Percentiles rank a stretch among this genome's conserved stretches.
Evolutionary conservation across 495 filamentous ascomycete genomes (phyloP).

Genomic region (Penicillium bovifimosum): DNA sequence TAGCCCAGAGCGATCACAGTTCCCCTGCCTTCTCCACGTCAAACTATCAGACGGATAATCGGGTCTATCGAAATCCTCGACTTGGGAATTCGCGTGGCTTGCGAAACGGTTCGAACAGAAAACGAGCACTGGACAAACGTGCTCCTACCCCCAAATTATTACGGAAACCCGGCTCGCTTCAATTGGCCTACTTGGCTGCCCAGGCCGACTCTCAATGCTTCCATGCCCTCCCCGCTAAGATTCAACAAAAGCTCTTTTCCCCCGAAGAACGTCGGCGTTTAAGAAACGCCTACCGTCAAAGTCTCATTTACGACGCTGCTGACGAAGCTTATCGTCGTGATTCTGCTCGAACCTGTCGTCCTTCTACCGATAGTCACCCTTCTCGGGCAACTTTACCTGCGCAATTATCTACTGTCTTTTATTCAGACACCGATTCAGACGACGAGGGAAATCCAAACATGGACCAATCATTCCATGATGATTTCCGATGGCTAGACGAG

Average conservation of each 20-base stretch:
- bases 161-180: conserved; percentile 36
- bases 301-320: conserved; percentile 62
- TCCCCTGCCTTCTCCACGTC: conserved; percentile 14
- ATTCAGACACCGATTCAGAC: conserved; percentile 30
- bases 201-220: conserved; percentile 67
- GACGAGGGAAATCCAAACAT: conserved; percentile 35
- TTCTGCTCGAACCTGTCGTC: conserved; percentile 3
- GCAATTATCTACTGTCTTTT: conserved; percentile 26
- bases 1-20: conserved; percentile 27
- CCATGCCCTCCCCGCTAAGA: conserved; percentile 62
- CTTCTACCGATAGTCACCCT: conserved; percentile 20
- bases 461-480: conserved; percentile 55
- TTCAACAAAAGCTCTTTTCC: conserved; percentile 65
- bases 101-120: conserved; percentile 10
- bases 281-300: conserved; percentile 46
- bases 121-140: conserved; percentile 15
- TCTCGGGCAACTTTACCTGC: conserved; percentile 20
- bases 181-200: conserved; percentile 37
- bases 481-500: conserved; percentile 76
- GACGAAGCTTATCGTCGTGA: conserved; percentile 53
- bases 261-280: conserved; percentile 65
- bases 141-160: conserved; percentile 20
- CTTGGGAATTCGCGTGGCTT: conserved; percentile 9
- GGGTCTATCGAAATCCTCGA: conserved; percentile 15
- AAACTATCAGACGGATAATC: conserved; percentile 15